These are phyloP conservation scores for Entomortierella chlamydospora DNA, from an alignment of 192 early-diverging fungal genomes.

Conservation along the genomic window DNA sequence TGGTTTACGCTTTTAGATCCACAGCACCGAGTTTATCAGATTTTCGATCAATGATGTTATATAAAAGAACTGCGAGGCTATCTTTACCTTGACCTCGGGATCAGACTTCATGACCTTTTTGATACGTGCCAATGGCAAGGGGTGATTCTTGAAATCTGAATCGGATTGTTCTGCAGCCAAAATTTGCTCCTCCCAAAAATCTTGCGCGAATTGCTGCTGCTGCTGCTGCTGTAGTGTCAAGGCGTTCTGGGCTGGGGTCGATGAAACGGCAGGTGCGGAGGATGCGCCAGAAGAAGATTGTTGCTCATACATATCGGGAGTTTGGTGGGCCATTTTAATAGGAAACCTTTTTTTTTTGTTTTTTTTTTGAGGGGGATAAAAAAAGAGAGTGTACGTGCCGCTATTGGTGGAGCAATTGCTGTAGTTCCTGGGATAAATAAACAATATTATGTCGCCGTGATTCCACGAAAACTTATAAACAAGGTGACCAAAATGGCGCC, in stretches of 20 bases:
- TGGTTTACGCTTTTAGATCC: no score
- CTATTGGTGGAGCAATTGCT: conserved; percentile 1
- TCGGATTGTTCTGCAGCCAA: conserved; percentile 72
- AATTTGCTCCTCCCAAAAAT: conserved; percentile 84
- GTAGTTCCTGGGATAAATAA: neutral
- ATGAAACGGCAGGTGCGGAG: conserved; percentile 9
- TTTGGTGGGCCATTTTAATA: conserved; percentile 13
- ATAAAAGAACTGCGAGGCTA: neutral
- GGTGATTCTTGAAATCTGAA: conserved; percentile 93
- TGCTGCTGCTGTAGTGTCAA: conserved; percentile 28
- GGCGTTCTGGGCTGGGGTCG: conserved; percentile 7
- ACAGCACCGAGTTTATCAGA: no score
- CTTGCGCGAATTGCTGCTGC: conserved; percentile 35
- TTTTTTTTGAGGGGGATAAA: no score
- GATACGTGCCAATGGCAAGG: conserved; percentile 94
- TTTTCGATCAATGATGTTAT: no score
- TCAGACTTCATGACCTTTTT: conserved; percentile 99
- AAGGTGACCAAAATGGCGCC: no score
- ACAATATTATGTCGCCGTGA: neutral
- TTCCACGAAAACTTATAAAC: neutral
- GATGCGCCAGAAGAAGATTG: conserved; percentile 5
- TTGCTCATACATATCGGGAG: conserved; percentile 15
- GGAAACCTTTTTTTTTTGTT: no score
- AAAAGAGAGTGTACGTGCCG: neutral
- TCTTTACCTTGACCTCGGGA: conserved; percentile 88